A percentile compares a stretch with the other conserved stretches of the same genome.
These are phyloP conservation scores for Lactarius akahatsu DNA, from an alignment of 768 basidiomycete species.

Conservation along the genomic window DNA sequence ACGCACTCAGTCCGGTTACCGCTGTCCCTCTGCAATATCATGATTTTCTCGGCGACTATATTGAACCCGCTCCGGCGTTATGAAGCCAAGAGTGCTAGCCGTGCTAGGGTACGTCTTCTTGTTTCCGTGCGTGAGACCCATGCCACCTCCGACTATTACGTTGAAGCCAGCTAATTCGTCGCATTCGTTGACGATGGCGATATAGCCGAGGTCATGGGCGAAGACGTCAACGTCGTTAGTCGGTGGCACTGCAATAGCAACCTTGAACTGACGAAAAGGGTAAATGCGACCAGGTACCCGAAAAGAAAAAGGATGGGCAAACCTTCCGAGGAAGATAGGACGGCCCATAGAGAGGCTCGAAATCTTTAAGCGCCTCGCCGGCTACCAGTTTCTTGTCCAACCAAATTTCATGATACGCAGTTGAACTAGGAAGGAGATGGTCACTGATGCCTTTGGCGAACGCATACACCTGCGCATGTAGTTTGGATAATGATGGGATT, in stretches of 20 bases:
- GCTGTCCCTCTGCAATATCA: slow-evolving; percentile 92
- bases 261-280: slow-evolving; percentile 71
- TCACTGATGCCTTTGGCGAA: slow-evolving; percentile 84
- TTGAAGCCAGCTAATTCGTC: slow-evolving; percentile 91
- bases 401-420: slow-evolving; percentile 99
- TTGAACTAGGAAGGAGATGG: slow-evolving; percentile 83
- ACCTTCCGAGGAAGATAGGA: slow-evolving; percentile 97
- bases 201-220: slow-evolving; percentile 95
- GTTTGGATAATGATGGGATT: slow-evolving; percentile 83
- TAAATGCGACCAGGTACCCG: slow-evolving; percentile 11
- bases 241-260: slow-evolving; percentile 94
- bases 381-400: slow-evolving; percentile 95
- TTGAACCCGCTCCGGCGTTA: slow-evolving; percentile 84
- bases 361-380: slow-evolving; percentile 92
- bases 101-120: slow-evolving; percentile 97
- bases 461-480: slow-evolving; percentile 79
- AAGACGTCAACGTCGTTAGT: slow-evolving; percentile 96
- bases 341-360: slow-evolving; percentile 96
- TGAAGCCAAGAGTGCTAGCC: slow-evolving; percentile 89
- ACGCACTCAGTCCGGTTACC: slow-evolving; percentile 91
- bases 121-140: slow-evolving; percentile 99
- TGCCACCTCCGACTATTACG: slow-evolving; percentile 90
- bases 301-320: slow-evolving; percentile 24
- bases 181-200: slow-evolving; percentile 77
- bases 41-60: slow-evolving; percentile 86